Base-by-base conservation (phyloP, 768 basidiomycete genomes). In the Lentinula sp. region DNA sequence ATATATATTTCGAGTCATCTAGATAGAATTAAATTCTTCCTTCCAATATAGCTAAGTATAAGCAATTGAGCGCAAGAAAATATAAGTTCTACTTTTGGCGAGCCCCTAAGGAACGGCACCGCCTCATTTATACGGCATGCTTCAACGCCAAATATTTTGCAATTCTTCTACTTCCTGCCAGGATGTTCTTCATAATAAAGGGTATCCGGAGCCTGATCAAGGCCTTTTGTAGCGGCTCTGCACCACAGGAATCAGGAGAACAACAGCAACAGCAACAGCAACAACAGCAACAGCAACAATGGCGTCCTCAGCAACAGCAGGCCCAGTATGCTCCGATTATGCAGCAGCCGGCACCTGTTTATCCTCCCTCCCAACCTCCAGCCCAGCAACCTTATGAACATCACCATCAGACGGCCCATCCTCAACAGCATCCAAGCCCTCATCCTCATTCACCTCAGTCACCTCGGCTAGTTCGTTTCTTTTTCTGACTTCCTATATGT, bases 201-300 rank as follows among this genome's bases (percentile, higher is more conserved):
- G 21, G 54, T 18, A 23, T 63, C 7, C 40, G 46, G 43, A 48
- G 18, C 3, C 8, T 63, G 34, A 4, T 63, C 37, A 56, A 60
- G n/a, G 23, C 48, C 42, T 18, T 63, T 4, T 63, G 62, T 37
- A 53, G 59, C 6, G 55, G 42, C 10, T 32, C 57, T 16, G 13
- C 56, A 34, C 57, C 46, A 34, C 46, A 62, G 28, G 23, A 63
- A 21, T 40, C 65, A 6, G 18, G 57, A 23, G 37, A 63, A 9
- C 60, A 61, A 55, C 62, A 61, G 34, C 64, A 65, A 32, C 64
- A 65, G 37, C 61, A 64, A 28, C 68, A 63, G 8, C 60, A 61
- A 55, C 62, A 61, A 28, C 64, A 65, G 32, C 61, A 64, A 28
- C 68, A 65, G 53, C 63, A 62, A 7, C 42, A 58, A 50, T 51